Conservation (phyloP, 768 basidiomycete genomes). For the Tephrocybe sp. region DNA sequence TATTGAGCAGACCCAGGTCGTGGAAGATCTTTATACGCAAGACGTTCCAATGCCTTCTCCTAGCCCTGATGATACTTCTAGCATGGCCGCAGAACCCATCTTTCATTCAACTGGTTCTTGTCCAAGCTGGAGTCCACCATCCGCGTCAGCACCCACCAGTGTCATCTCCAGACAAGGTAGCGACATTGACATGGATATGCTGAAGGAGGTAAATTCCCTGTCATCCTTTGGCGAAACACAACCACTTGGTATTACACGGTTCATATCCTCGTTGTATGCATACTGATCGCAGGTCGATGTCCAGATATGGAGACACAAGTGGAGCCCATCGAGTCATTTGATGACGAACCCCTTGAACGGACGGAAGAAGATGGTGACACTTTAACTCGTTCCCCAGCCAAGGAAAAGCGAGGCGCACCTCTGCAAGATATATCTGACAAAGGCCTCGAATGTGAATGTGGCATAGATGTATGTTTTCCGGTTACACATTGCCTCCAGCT, state of each 20-base stretch:
- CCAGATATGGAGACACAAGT: conserved; percentile 44
- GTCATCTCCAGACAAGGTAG: conserved; percentile 14
- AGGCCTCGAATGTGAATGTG: conserved; percentile 68
- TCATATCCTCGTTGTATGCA: neutral
- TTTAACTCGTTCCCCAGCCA: conserved; percentile 1
- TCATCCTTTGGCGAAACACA: conserved; percentile 36
- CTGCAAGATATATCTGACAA: conserved; percentile 23
- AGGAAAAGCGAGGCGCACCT: conserved; percentile 16
- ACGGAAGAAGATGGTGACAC: conserved; percentile 14
- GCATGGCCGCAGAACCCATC: conserved; percentile 2
- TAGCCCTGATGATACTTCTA: conserved; percentile 3
- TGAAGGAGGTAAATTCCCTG: conserved; percentile 25
- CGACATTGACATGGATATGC: conserved; percentile 39
- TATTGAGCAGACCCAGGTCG: conserved; percentile 46
- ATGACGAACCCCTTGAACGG: conserved; percentile 1
- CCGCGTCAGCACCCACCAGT: conserved; percentile 15
- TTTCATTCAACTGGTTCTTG: conserved; percentile 6
- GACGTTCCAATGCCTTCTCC: conserved; percentile 9
- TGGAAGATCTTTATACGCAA: conserved; percentile 13
- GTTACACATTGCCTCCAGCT: neutral
- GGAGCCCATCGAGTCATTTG: conserved; percentile 41
- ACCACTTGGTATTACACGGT: conserved; percentile 42
- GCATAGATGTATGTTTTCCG: conserved; percentile 41
- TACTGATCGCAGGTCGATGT: neutral
- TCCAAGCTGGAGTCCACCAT: conserved; percentile 6